Evolutionary conservation across 2,329 filamentous ascomycete genomes (phyloP).

Genomic region (Pseudogymnoascus sp.): DNA sequence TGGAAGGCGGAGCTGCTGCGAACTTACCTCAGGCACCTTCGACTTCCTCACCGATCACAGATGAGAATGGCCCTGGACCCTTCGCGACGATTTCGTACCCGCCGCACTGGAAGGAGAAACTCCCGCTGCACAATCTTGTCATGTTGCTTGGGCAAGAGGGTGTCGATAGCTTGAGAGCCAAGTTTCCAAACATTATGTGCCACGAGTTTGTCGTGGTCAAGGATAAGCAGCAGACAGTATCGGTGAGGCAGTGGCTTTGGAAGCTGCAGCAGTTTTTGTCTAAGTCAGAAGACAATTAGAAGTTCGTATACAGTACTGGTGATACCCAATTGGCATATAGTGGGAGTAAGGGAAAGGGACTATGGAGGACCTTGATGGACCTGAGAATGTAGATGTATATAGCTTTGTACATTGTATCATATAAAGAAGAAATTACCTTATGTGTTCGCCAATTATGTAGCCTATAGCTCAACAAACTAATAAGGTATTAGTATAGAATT

Average conservation of each 20-base stretch:
- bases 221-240: constrained; percentile 35
- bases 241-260: constrained; percentile 46
- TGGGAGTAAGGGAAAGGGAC: not conserved
- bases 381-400: not conserved
- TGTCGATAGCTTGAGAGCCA: constrained; percentile 31
- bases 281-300: not conserved
- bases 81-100: constrained; percentile 35
- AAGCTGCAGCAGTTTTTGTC: constrained; percentile 22
- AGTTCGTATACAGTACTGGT: not conserved
- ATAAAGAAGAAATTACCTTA: not conserved
- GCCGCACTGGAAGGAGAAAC: constrained; percentile 27
- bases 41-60: not conserved
- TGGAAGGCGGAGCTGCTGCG: constrained; percentile 16
- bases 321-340: not conserved
- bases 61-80: constrained; percentile 24
- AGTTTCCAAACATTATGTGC: constrained; percentile 27
- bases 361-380: not conserved
- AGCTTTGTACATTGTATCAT: not conserved
- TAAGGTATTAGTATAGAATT: not conserved
- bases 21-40: not conserved
- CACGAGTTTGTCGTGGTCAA: constrained; percentile 32
- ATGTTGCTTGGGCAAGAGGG: constrained; percentile 42
- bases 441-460: not conserved
- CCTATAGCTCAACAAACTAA: not conserved
- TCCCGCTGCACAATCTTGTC: constrained; percentile 45